A percentile compares a stretch with the other conserved stretches of the same genome.
Evolutionary conservation across 2,329 filamentous ascomycete genomes (phyloP).

Genomic region (Aquanectria penicillioides): DNA sequence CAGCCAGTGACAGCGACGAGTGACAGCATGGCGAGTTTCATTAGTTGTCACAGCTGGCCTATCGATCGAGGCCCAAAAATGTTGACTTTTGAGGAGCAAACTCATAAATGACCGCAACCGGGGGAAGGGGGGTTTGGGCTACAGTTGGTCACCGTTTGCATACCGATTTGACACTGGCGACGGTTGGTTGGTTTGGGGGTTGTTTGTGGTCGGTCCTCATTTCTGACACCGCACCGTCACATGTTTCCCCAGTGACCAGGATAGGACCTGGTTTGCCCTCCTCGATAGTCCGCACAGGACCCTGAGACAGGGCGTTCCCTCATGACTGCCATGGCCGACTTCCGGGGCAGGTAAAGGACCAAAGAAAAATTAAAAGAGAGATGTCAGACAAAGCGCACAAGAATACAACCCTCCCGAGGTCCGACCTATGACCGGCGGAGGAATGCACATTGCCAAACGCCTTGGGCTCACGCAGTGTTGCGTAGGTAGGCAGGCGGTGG

Average conservation of each 20-base stretch:
- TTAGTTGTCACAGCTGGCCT: background rate
- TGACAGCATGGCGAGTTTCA: conserved; percentile 4
- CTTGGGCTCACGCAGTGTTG: background rate
- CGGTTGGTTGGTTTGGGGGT: too few species aligned
- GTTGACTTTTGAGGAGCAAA: too few species aligned
- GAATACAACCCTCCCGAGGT: background rate
- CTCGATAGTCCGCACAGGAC: too few species aligned
- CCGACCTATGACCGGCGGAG: background rate
- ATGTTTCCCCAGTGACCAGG: conserved; percentile 6
- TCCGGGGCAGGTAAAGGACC: too few species aligned
- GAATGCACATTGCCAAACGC: background rate
- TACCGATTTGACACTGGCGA: too few species aligned
- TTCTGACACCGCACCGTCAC: conserved; percentile 5
- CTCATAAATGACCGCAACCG: background rate
- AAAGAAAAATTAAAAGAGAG: too few species aligned
- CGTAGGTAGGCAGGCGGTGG: background rate
- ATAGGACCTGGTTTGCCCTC: background rate
- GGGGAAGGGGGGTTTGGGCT: background rate
- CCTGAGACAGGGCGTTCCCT: conserved; percentile 3
- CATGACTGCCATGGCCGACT: background rate
- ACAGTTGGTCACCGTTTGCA: too few species aligned
- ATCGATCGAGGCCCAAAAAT: background rate
- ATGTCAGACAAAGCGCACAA: too few species aligned
- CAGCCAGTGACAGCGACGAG: background rate
- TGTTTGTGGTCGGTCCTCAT: background rate